Evolutionary conservation across 1,139 yeast species (phyloP).

Genomic region (Taiozyma onychis): DNA sequence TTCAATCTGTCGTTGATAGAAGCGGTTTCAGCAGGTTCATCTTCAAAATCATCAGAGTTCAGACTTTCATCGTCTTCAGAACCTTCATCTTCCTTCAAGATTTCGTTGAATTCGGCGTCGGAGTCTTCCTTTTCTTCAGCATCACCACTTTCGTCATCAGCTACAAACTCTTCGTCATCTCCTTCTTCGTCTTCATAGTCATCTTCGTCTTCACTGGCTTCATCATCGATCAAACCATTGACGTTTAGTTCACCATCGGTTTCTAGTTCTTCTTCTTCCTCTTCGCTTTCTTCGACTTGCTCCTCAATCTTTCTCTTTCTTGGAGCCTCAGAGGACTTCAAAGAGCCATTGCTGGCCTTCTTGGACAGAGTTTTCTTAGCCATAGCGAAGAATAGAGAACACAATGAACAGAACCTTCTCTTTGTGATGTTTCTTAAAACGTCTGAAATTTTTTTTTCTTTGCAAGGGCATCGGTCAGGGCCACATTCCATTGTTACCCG

Average conservation of each 20-base stretch:
- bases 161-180: conserved; percentile 31
- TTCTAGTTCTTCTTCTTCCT: conserved; percentile 27
- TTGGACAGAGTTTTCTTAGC: background rate
- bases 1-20: conserved; percentile 53
- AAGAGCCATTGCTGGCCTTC: background rate
- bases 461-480: background rate
- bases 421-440: background rate
- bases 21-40: conserved; percentile 45
- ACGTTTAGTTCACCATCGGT: conserved; percentile 29
- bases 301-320: conserved; percentile 31
- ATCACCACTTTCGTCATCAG: conserved; percentile 22
- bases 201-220: conserved; percentile 33
- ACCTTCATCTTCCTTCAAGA: conserved; percentile 45
- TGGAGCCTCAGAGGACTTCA: background rate
- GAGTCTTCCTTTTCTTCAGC: conserved; percentile 44
- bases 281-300: conserved; percentile 16
- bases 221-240: conserved; percentile 36
- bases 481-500: background rate
- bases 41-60: conserved; percentile 35
- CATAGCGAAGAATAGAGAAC: background rate
- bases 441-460: background rate
- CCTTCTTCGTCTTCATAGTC: conserved; percentile 43
- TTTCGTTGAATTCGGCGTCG: conserved; percentile 55
- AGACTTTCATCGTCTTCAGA: conserved; percentile 27
- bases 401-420: background rate